Conservation (phyloP, 2,329 filamentous ascomycete genomes). For the Aspergillus texensis region DNA sequence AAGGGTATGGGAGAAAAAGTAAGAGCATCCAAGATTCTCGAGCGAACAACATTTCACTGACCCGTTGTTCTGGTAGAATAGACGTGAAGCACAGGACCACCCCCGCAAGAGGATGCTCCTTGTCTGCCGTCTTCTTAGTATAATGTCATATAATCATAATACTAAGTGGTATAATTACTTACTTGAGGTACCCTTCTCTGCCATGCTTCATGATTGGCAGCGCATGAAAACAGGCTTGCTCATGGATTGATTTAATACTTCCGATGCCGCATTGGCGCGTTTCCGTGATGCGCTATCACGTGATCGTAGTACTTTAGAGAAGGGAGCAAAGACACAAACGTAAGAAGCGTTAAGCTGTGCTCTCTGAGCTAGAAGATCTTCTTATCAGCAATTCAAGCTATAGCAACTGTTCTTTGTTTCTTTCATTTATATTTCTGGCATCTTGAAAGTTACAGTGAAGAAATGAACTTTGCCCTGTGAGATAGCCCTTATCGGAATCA, state of each 20-base stretch:
- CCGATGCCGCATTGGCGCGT: constrained; percentile 12
- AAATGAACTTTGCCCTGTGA: background rate
- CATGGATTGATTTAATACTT: constrained; percentile 7
- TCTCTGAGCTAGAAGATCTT: background rate
- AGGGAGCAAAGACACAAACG: background rate
- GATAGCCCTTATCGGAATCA: constrained; percentile 25
- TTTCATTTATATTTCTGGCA: too few species aligned
- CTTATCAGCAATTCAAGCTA: background rate
- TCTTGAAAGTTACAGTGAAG: background rate
- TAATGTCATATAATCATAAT: background rate
- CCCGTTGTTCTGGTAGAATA: constrained; percentile 76
- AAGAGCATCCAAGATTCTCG: constrained; percentile 4
- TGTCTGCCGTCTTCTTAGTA: constrained; percentile 46
- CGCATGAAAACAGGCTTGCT: constrained; percentile 7
- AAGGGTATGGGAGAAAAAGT: background rate
- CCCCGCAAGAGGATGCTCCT: constrained; percentile 67
- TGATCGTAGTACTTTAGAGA: background rate
- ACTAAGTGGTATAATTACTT: constrained; percentile 19
- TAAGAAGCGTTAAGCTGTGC: background rate
- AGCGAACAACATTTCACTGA: constrained; percentile 47
- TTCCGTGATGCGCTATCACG: constrained; percentile 6
- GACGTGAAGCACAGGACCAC: constrained; percentile 87
- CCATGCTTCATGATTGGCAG: constrained; percentile 45
- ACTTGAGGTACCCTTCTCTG: constrained; percentile 39
- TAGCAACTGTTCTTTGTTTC: background rate